Conservation (phyloP, 2,329 filamentous ascomycete genomes). For the Penicillium decumbens region DNA sequence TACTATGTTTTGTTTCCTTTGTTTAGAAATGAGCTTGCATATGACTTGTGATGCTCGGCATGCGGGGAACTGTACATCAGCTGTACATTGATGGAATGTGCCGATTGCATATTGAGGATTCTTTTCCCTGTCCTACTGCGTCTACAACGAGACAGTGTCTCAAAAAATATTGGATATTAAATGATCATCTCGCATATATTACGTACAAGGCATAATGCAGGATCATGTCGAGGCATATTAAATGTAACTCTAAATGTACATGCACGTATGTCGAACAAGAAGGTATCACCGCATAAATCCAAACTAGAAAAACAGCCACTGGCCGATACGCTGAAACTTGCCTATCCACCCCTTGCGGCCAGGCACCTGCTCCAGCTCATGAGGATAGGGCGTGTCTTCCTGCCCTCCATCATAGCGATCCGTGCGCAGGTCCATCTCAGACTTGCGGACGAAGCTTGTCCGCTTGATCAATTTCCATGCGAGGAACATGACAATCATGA, state of each 20-base stretch:
- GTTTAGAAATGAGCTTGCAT: neutral
- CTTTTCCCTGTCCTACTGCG: neutral
- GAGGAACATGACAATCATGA: conserved; percentile 55
- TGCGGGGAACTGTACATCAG: conserved; percentile 3
- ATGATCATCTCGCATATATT: neutral
- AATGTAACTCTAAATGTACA: neutral
- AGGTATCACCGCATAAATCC: conserved; percentile 6
- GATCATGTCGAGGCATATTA: neutral
- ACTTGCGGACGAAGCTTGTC: conserved; percentile 44
- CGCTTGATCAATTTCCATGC: conserved; percentile 53
- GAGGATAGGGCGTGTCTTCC: conserved; percentile 24
- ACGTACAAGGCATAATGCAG: neutral
- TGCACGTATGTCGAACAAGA: neutral
- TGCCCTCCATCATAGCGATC: conserved; percentile 40
- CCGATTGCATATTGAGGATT: neutral
- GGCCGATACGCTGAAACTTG: conserved; percentile 31
- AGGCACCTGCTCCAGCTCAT: conserved; percentile 22
- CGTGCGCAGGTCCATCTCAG: conserved; percentile 51
- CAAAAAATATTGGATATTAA: neutral
- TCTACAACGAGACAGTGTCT: neutral
- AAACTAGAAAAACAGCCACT: conserved; percentile 38
- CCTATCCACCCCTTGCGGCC: conserved; percentile 10
- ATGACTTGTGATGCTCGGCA: neutral
- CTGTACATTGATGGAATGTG: neutral
- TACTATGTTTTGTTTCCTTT: neutral